These are phyloP conservation scores for Aurinia saxatilis DNA, from an alignment of 345 rosid species.

Conservation along the genomic window DNA sequence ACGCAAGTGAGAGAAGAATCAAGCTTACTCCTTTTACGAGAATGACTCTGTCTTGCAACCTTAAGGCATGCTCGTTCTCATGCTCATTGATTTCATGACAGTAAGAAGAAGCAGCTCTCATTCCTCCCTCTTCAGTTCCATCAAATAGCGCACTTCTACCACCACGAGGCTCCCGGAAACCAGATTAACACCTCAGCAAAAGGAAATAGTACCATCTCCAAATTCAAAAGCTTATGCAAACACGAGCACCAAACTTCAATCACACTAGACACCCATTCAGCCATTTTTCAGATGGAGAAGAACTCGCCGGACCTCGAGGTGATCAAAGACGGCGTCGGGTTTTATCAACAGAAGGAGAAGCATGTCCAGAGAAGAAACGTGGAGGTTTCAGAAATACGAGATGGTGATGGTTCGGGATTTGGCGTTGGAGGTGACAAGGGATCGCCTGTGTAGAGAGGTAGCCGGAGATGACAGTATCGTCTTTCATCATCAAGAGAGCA, in stretches of 20 bases:
- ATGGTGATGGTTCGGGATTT: too few species aligned
- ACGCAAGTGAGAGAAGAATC: not conserved
- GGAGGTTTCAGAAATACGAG: too few species aligned
- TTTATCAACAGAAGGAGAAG: too few species aligned
- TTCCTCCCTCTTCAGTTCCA: constrained; percentile 95
- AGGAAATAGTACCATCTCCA: not conserved
- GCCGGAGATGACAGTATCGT: too few species aligned
- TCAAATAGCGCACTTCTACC: constrained; percentile 72
- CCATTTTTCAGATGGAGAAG: too few species aligned
- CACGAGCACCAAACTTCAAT: not conserved
- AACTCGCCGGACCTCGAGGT: too few species aligned
- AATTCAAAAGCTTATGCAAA: not conserved
- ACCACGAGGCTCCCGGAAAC: constrained; percentile 61
- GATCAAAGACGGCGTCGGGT: too few species aligned
- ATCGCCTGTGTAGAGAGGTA: too few species aligned
- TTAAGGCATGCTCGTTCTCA: constrained; percentile 84
- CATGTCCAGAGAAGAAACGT: too few species aligned
- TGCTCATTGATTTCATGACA: constrained; percentile 90
- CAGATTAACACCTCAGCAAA: not conserved
- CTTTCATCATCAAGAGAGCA: too few species aligned
- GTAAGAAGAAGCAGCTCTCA: constrained; percentile 76
- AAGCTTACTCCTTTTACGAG: constrained; percentile 84
- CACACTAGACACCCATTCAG: too few species aligned
- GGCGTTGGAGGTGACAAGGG: too few species aligned
- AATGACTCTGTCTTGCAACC: constrained; percentile 83